Base-by-base conservation (phyloP, 1,139 yeast species). In the Suhomyces chickasaworum region DNA sequence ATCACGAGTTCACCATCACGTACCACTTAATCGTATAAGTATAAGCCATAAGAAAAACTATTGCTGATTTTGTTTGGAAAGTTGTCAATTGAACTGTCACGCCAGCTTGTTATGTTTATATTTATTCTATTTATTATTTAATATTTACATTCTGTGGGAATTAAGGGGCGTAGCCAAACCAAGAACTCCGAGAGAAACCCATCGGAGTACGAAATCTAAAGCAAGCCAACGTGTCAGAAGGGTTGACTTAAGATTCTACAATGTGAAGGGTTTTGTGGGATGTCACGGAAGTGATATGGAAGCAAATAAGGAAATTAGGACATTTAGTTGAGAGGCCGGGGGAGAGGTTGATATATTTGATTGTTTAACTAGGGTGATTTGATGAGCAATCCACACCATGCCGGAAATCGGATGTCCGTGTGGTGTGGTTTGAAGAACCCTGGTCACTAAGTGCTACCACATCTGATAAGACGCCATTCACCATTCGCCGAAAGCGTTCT, bases 1-100 rank as follows among this genome's bases (percentile, higher is more conserved):
- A n/a, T n/a, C n/a, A n/a, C n/a, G n/a, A n/a, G n/a, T 7, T 18
- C 37, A 7, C 7, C n/a, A 12, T 2, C 21, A 41, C 49, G 23
- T 37, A 46, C 49, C 49, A 46, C 25, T 34, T 36, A 36, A 46
- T 29, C 4, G 44, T 46, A 25, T 42, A 46, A n/a, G 44, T 37
- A 31, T 39, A 46, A 5, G 32, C 21, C 49, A 46, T 46, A 29
- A 30, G 17, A 12, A 21, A 16, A 22, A 31, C n/a, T 6, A 8
- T 8, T 18, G 41, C 23, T 15, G 27, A 17, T 17, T n/a, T n/a
- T n/a, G n/a, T n/a, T n/a, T 3, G 22, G 15, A 21, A 5, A 7
- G 22, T 20, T 15, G 18, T 25, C 10, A 25, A 25, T 25, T 10
- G 29, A 10, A 10, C n/a, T 4, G 13, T 23, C 13, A 25, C 29